phyloP scores from a whole-genome alignment of 2,329 filamentous ascomycete species.

The Alternaria triticina region DNA sequence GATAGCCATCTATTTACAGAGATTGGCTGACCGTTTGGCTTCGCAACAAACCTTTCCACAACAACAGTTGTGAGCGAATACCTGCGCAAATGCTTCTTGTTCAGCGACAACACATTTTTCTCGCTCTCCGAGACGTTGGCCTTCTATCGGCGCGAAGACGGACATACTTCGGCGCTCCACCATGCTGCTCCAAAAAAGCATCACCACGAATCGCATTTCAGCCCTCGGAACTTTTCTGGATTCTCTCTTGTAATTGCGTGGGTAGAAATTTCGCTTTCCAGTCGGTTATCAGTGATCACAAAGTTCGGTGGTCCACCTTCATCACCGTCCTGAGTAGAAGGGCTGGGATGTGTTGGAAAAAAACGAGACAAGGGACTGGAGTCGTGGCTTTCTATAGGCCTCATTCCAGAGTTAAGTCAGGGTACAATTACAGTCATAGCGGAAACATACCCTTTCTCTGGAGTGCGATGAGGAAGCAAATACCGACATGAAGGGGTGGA shows the following conservation, averaged over 20 bases:
- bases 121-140: no score
- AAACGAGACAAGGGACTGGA: background rate
- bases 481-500: background rate
- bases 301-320: background rate
- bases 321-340: background rate
- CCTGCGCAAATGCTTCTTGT: background rate
- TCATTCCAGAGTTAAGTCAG: background rate
- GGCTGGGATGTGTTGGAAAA: background rate
- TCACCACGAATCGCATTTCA: background rate
- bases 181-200: background rate
- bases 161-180: background rate
- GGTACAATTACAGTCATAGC: background rate
- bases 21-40: constrained; percentile 33
- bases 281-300: background rate
- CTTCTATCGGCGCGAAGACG: background rate
- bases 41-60: background rate
- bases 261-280: background rate
- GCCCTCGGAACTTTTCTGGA: background rate
- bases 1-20: constrained; percentile 33
- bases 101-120: background rate
- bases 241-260: background rate
- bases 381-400: fast-evolving
- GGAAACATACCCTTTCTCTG: background rate
- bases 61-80: background rate
- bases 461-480: background rate